Base-by-base conservation (phyloP, 495 filamentous ascomycete genomes). In the Cryomyces minteri region DNA sequence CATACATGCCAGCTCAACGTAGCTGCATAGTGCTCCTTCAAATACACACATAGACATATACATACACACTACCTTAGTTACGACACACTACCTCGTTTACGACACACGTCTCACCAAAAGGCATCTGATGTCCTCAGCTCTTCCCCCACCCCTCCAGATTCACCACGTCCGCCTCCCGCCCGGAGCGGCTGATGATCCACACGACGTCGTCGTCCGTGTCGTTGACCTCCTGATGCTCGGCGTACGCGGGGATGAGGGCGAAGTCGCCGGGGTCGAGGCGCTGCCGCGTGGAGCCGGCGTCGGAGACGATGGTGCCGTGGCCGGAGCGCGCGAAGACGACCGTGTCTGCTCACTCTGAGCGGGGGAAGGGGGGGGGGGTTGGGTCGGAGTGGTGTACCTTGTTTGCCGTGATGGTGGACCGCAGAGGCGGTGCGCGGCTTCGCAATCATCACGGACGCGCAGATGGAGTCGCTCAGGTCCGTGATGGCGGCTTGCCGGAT, bases 191-290 rank as follows among this genome's bases (percentile, higher is more conserved):
- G 37, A 80, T 65, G 12, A 79, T 67, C 72, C 74, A 77, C 31
- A 68, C 63, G 9, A 78, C 55, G 14, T 77, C 71, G 28, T 66
- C 67, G 29, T 73, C 69, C 8, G 66, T 64, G 28, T 80, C 72
- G 54, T 82, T 81, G n/a, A 78, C 58, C 53, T 70, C 69, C 52
- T 81, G 77, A 56, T 82, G 75, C 53, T 81, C 76, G 0, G 70
- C 71, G 62, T 66, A 79, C 0, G 77, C 67, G 0, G 76, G 77
- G 29, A 83, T 68, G 40, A 77, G 63, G 2, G 75, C 77, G 53
- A 77, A 80, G 53, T 81, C 77, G 0, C 78, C 78, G 3, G 69
- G 64, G 0, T 54, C 60, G 4, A 83, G 63, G 6, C 66, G 61
- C 45, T 75, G 66, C 25, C 70, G 67, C 50, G 62, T 63, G 36